These are phyloP conservation scores for Gardenia jasminoides DNA, from an alignment of 257 asterid genomes.

Conservation along the genomic window DNA sequence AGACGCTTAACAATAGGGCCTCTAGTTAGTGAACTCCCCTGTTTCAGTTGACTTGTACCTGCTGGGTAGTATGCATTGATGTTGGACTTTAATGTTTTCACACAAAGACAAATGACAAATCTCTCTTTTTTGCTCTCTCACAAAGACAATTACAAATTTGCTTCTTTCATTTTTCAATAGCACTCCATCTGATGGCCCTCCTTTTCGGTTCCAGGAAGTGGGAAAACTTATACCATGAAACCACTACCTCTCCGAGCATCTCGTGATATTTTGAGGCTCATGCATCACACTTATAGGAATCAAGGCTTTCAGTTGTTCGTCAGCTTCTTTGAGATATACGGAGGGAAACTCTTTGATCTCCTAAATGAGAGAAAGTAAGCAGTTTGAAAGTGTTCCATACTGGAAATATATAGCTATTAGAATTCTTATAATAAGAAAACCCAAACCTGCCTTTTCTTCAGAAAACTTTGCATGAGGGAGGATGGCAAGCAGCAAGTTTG, in stretches of 20 bases:
- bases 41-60: neutral
- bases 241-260: conserved; percentile 95
- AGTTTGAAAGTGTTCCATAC: conserved; percentile 6
- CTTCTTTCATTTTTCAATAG: neutral
- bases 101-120: neutral
- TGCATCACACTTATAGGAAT: conserved; percentile 89
- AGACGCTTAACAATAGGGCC: neutral
- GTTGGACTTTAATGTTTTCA: neutral
- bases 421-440: conserved; percentile 11
- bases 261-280: conserved; percentile 88
- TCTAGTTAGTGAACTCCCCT: no score
- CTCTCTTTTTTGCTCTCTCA: neutral
- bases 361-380: conserved; percentile 92
- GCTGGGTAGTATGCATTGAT: neutral
- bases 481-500: conserved; percentile 71
- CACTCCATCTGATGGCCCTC: neutral
- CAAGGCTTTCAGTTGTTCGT: conserved; percentile 88
- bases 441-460: conserved; percentile 9
- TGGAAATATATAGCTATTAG: neutral
- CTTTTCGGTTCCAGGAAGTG: conserved; percentile 68
- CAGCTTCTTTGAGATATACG: conserved; percentile 98
- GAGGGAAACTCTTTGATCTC: conserved; percentile 93
- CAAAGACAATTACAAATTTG: neutral
- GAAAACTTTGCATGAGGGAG: conserved; percentile 98
- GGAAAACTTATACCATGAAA: conserved; percentile 96